Base-by-base conservation (phyloP, 2,329 filamentous ascomycete genomes). In the Fusarium stilboides region DNA sequence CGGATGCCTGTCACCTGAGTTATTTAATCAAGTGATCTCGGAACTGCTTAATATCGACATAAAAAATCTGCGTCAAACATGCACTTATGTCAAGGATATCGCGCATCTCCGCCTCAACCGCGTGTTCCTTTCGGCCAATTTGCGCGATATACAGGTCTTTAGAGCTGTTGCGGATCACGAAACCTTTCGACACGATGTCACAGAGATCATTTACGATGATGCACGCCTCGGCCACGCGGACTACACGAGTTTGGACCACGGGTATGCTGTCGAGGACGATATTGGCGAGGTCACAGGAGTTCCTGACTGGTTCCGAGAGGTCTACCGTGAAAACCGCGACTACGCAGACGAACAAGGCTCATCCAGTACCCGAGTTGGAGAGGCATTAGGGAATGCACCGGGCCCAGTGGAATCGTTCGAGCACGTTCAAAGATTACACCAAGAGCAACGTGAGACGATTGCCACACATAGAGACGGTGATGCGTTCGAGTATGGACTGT, bases 371-470 rank as follows among this genome's bases (percentile, higher is more conserved):
- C 10, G 40, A 5, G 49, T 22, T 2, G 34, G 24, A 42, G 34
- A 56, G 4, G 26, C 10, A 2, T 47, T 39, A 2, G 3, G 17
- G 10, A 9, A 26, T 12, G 8, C 2, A 44, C 15, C n/a, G 3
- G 28, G 24, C 12, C 2, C 19, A 8, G 2, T 2, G 2, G 54
- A 57, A 3, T 68, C 71, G 5, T 81, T 76, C 67, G 12, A 31
- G 2, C 53, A 77, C n/a, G 81, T 82, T 47, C 68, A 73, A 31
- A 24, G 70, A 15, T 68, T 84, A 1, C 61, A 79, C 6, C 55
- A 69, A 7, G 70, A 82, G n/a, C 80, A 84, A 60, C 59, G 73
- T 4, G 57, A 77, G 1, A 74, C 81, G 0, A 55, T 82, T 2
- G 53, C 60, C 2, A 70, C 70, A 2, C 52, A 57, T 0, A 62